phyloP scores from a whole-genome alignment of 1,284 basidiomycete species.

The Pseudozyma sp. region DNA sequence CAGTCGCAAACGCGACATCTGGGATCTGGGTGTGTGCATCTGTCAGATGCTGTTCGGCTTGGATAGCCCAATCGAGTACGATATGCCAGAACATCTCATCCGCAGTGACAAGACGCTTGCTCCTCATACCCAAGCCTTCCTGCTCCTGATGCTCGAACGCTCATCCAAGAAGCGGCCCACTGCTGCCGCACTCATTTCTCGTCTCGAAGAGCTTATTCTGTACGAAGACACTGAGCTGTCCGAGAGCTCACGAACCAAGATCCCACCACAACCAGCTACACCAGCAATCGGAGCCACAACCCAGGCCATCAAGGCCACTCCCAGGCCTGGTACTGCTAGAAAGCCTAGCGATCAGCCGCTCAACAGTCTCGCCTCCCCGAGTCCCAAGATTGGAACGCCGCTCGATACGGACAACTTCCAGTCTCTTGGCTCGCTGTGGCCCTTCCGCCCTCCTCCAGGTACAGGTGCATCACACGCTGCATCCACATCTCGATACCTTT shows the following conservation, averaged over 20 bases:
- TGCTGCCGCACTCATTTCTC: slow-evolving; percentile 39
- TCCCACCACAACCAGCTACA: slow-evolving; percentile 11
- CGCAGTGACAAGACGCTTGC: slow-evolving; percentile 23
- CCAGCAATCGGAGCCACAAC: slow-evolving; percentile 7
- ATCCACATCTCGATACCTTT: slow-evolving; percentile 61
- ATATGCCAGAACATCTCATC: slow-evolving; percentile 52
- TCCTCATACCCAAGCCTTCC: slow-evolving; percentile 42
- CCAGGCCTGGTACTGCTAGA: slow-evolving; percentile 26
- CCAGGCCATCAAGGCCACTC: slow-evolving; percentile 17
- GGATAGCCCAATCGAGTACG: slow-evolving; percentile 42
- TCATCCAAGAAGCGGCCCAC: slow-evolving; percentile 55
- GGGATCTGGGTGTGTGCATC: slow-evolving; percentile 63
- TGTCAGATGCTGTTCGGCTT: slow-evolving; percentile 67
- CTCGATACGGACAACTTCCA: slow-evolving; percentile 19
- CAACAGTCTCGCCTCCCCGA: slow-evolving; percentile 12
- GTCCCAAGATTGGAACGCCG: slow-evolving; percentile 13
- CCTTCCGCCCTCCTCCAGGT: slow-evolving; percentile 45
- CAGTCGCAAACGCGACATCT: slow-evolving; percentile 64
- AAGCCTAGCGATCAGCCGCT: slow-evolving; percentile 19
- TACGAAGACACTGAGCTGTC: slow-evolving; percentile 53
- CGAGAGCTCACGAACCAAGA: slow-evolving; percentile 33
- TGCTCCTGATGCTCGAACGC: slow-evolving; percentile 55
- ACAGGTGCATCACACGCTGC: slow-evolving; percentile 21
- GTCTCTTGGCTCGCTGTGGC: slow-evolving; percentile 61
- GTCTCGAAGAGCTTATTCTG: slow-evolving; percentile 59